Evolutionary conservation across 2,329 filamentous ascomycete genomes (phyloP).

Genomic region (Colletotrichum destructivum): DNA sequence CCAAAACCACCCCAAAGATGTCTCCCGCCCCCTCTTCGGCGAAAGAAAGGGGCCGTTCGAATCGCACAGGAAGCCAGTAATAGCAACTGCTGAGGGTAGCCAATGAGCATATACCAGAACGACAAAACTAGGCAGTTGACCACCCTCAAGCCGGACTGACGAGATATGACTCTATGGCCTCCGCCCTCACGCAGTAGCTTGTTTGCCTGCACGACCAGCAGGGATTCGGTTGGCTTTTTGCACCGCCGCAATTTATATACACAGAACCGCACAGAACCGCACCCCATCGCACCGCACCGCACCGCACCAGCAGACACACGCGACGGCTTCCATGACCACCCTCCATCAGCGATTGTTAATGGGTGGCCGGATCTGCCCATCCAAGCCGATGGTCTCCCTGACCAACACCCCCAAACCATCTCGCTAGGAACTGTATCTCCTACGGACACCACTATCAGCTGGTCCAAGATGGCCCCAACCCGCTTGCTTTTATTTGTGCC

Average conservation of each 20-base stretch:
- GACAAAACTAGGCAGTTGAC: slow-evolving; percentile 20
- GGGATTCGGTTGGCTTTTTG: slow-evolving; percentile 31
- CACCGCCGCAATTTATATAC: slow-evolving; percentile 39
- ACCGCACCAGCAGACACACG: slow-evolving; percentile 11
- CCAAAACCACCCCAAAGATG: slow-evolving; percentile 17
- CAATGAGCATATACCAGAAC: slow-evolving; percentile 33
- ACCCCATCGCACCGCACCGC: slow-evolving; percentile 18
- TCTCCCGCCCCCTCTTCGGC: slow-evolving; percentile 22
- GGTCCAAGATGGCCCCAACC: slow-evolving; percentile 31
- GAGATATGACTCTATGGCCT: slow-evolving; percentile 37
- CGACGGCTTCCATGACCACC: slow-evolving; percentile 18
- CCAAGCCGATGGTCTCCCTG: slow-evolving; percentile 20
- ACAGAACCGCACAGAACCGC: slow-evolving; percentile 32
- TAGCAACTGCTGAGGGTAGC: slow-evolving; percentile 27
- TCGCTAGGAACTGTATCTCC: slow-evolving; percentile 26
- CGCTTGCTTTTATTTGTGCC: slow-evolving; percentile 41
- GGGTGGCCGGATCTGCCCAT: slow-evolving; percentile 18
- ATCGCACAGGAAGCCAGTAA: slow-evolving; percentile 33
- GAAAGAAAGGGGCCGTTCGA: slow-evolving; percentile 1
- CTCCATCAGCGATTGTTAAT: slow-evolving; percentile 19
- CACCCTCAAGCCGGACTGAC: slow-evolving; percentile 21
- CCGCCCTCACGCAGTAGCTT: slow-evolving; percentile 35
- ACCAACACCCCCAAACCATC: slow-evolving; percentile 29
- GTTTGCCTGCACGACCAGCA: slow-evolving; percentile 37
- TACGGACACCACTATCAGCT: slow-evolving; percentile 31